Percentiles rank a stretch among this genome's conserved stretches.
Conservation (phyloP, 306 rosid genomes). For the Heteromeles arbutifolia region DNA sequence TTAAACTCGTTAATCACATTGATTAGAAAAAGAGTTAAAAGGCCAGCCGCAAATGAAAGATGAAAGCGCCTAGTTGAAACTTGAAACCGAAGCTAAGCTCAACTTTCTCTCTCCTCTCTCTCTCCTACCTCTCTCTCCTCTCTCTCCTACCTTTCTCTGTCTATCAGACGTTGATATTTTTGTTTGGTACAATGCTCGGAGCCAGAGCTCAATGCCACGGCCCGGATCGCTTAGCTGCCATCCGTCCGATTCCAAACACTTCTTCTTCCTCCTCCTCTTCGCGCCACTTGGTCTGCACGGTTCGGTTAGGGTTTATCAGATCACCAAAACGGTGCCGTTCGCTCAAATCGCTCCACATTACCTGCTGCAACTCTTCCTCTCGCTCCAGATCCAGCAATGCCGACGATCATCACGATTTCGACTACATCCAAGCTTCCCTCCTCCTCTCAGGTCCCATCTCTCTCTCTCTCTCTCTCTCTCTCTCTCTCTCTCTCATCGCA, state of each 20-base stretch:
- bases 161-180: background rate
- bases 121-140: background rate
- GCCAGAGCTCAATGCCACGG: conserved; percentile 13
- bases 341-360: conserved; percentile 41
- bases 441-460: conserved; percentile 65
- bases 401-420: conserved; percentile 36
- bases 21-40: background rate
- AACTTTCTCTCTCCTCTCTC: background rate
- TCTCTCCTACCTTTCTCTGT: background rate
- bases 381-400: conserved; percentile 36
- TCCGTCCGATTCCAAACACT: conserved; percentile 22
- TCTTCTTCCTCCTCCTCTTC: conserved; percentile 22
- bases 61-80: background rate
- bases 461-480: background rate
- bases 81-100: background rate
- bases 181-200: conserved; percentile 21
- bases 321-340: conserved; percentile 20
- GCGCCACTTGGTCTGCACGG: conserved; percentile 11
- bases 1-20: background rate
- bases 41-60: background rate
- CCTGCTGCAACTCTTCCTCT: conserved; percentile 40
- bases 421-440: conserved; percentile 76
- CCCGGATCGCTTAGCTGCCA: conserved; percentile 40
- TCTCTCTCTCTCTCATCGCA: background rate
- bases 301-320: conserved; percentile 18